These are phyloP conservation scores for Pichia gijzeniarum DNA, from an alignment of 805 yeast genomes.

Conservation along the genomic window DNA sequence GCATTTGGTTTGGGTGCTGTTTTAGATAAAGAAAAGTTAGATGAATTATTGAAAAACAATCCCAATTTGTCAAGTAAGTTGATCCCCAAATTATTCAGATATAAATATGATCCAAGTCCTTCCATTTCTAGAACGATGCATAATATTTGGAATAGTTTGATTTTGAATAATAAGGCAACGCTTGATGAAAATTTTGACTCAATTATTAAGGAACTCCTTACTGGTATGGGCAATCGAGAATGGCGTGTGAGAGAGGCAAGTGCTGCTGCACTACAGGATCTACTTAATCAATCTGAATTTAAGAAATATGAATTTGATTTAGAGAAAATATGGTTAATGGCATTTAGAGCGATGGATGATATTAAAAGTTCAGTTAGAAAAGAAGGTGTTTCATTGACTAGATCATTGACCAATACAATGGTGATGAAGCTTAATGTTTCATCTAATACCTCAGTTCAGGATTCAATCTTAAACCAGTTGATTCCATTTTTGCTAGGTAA, in stretches of 20 bases:
- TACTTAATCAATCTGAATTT: constrained; percentile 55
- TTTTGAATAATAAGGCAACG: constrained; percentile 47
- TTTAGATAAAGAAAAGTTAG: constrained; percentile 69
- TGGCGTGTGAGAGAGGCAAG: constrained; percentile 94
- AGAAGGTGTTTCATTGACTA: constrained; percentile 68
- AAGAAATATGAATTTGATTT: constrained; percentile 44
- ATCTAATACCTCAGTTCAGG: constrained; percentile 31
- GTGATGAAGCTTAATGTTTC: constrained; percentile 47
- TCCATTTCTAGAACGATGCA: constrained; percentile 78
- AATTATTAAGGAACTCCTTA: constrained; percentile 59
- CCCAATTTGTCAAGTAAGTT: constrained; percentile 49
- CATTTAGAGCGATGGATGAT: constrained; percentile 87
- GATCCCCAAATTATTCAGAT: constrained; percentile 78
- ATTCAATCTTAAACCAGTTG: constrained; percentile 45
- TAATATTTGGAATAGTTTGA: constrained; percentile 76
- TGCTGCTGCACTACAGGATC: constrained; percentile 60
- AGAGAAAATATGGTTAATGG: constrained; percentile 78
- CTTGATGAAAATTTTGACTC: constrained; percentile 47
- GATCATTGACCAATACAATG: constrained; percentile 55
- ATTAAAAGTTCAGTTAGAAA: constrained; percentile 87
- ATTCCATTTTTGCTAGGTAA: constrained; percentile 76
- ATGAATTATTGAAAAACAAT: constrained; percentile 51
- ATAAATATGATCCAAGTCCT: constrained; percentile 75
- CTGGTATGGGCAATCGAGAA: constrained; percentile 71
- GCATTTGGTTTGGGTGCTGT: constrained; percentile 91